These are phyloP conservation scores for Monosporascus sp. DNA, from an alignment of 2,329 filamentous ascomycete species.

Conservation along the genomic window DNA sequence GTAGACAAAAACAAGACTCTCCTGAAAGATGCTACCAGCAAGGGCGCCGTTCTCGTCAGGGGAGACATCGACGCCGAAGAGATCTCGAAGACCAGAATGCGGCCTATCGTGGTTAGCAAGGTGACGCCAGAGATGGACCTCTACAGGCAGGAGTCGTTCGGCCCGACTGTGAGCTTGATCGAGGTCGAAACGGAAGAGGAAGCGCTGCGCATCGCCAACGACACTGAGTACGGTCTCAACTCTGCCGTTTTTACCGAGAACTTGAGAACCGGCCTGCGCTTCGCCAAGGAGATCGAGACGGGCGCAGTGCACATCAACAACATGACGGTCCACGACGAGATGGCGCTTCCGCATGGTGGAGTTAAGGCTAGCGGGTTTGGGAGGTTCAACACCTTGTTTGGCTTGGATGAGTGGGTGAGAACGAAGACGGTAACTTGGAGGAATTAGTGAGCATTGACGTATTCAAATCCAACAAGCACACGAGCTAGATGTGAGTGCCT, in stretches of 20 bases:
- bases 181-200: conserved; percentile 57
- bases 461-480: neutral
- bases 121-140: conserved; percentile 62
- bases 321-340: conserved; percentile 38
- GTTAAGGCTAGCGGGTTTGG: conserved; percentile 37
- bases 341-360: conserved; percentile 36
- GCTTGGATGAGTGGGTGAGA: conserved; percentile 26
- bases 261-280: conserved; percentile 44
- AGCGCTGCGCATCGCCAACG: conserved; percentile 59
- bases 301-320: conserved; percentile 44
- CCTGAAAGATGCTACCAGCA: conserved; percentile 47
- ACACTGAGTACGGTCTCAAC: conserved; percentile 63
- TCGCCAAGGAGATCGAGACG: conserved; percentile 49
- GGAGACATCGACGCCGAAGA: conserved; percentile 36
- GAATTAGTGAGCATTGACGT: conserved; percentile 6
- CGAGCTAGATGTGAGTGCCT: neutral
- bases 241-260: conserved; percentile 61
- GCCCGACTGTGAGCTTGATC: conserved; percentile 56
- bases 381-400: conserved; percentile 28
- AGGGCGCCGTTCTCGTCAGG: conserved; percentile 52
- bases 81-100: conserved; percentile 38
- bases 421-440: conserved; percentile 28
- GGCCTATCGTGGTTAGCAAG: conserved; percentile 53
- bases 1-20: conserved; percentile 33
- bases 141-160: conserved; percentile 61